A percentile compares a stretch with the other conserved stretches of the same genome.
Conservation (phyloP, 23 red algal species). For the Cyanidium caldarium region DNA sequence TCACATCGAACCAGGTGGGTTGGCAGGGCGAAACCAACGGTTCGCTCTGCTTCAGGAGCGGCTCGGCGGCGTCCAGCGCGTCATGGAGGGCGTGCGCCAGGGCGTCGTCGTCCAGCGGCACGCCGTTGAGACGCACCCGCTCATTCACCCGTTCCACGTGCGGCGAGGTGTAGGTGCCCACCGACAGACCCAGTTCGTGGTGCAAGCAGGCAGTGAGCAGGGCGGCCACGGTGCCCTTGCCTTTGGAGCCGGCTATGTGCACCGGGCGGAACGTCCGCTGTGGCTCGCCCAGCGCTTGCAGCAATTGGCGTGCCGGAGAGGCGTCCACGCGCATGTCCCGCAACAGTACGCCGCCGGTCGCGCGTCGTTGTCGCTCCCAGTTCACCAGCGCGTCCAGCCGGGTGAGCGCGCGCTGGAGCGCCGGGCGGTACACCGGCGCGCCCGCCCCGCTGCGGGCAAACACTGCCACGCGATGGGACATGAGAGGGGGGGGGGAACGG, state of each 20-base stretch:
- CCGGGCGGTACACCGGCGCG: no score
- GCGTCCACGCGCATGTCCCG: slow-evolving; percentile 40
- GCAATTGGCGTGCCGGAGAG: slow-evolving; percentile 28
- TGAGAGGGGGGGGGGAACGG: no score
- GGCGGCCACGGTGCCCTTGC: slow-evolving; percentile 75
- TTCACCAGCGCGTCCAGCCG: slow-evolving; percentile 69
- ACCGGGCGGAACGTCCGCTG: slow-evolving; percentile 32
- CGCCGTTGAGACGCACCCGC: slow-evolving; percentile 55
- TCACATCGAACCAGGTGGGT: slow-evolving; percentile 83
- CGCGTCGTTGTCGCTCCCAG: slow-evolving; percentile 54
- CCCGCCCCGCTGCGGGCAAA: no score
- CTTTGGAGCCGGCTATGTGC: slow-evolving; percentile 90
- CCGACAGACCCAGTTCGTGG: not conserved
- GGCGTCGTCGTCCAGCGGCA: slow-evolving; percentile 36
- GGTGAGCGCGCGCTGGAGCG: slow-evolving; percentile 6
- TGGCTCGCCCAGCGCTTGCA: slow-evolving; percentile 39
- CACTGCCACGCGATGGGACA: no score
- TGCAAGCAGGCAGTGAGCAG: slow-evolving; percentile 27
- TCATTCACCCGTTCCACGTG: slow-evolving; percentile 89
- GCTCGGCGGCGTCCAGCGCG: slow-evolving; percentile 23
- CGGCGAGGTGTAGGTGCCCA: slow-evolving; percentile 66
- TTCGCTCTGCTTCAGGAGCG: not conserved
- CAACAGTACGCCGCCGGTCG: slow-evolving; percentile 1
- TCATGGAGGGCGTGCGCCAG: slow-evolving; percentile 32
- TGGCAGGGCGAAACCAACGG: not conserved